Evolutionary conservation across 129 eudicot species (phyloP), one percentile per base, ranked within the genome.

Genomic region (Saposhnikovia divaricata): DNA sequence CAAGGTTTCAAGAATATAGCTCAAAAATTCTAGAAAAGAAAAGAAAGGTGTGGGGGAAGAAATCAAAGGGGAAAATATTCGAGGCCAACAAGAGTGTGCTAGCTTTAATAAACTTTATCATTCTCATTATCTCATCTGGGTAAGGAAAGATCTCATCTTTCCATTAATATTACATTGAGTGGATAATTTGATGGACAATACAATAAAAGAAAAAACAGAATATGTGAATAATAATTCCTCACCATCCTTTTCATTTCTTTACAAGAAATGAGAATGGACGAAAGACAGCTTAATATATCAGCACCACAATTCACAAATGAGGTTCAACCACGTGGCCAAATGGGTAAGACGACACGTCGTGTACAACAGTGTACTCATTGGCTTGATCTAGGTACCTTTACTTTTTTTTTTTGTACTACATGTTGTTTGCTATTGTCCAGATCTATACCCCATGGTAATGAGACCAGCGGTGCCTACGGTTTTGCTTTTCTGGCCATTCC

Each of bases 311-410:
- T 73, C 76, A 40, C 76, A 42, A 73, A 73, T 73, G 53, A 73
- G 77, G 77, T 73, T 73, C 77, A 73, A 73, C 77, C 39, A 73
- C 77, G 55, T 73, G 77, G 37, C 77, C 34, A 43, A 73, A 42
- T 73, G 77, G 77, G 55, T 43, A 73, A 37, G 45, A 34, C 11
- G 75, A 39, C 75, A 71, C 75, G 75, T 71, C 46, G 43, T 9
- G 3, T 31, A 31, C 34, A 31, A 31, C 34, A 31, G 34, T 31
- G 34, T 68, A 71, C 25, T 71, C 44, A 71, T 71, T 71, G 75
- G 45, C 73, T 68, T 37, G 6, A 71, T 39, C 46, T 5, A 1
- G 47, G 75, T 15, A 39, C 75, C 15, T 71, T 34, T 68, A 23
- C 0, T 2, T 61, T 61, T n/a, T 61, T n/a, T 10, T 4, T 66